Conservation (phyloP, 768 basidiomycete species). For the Amanita molliuscula region DNA sequence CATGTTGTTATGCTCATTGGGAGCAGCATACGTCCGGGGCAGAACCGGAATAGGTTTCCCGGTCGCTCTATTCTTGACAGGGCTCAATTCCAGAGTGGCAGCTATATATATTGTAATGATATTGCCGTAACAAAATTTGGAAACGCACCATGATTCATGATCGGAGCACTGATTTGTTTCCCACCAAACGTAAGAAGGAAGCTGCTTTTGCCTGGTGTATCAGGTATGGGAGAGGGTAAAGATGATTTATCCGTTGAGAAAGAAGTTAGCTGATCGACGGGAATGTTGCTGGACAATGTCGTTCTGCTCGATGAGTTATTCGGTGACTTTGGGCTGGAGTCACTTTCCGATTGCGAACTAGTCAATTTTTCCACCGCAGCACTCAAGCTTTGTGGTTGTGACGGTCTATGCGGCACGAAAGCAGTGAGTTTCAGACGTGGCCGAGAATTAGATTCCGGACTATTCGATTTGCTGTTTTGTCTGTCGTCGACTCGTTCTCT, state of each 20-base stretch:
- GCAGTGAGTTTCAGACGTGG: conserved; percentile 44
- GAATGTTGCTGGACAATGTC: conserved; percentile 3
- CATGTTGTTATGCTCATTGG: conserved; percentile 13
- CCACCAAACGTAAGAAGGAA: conserved; percentile 37
- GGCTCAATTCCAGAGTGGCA: conserved; percentile 65
- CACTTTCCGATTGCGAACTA: conserved; percentile 30
- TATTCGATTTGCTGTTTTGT: conserved; percentile 14
- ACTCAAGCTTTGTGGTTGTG: conserved; percentile 58
- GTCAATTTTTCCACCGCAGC: conserved; percentile 62
- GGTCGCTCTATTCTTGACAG: conserved; percentile 53
- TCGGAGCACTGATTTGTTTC: conserved; percentile 59
- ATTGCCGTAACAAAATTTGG: conserved; percentile 1
- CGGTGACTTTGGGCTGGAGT: conserved; percentile 16
- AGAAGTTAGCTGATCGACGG: conserved; percentile 14
- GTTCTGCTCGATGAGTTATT: conserved; percentile 14
- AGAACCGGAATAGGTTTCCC: conserved; percentile 57
- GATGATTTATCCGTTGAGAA: conserved; percentile 16
- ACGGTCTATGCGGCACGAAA: conserved; percentile 42
- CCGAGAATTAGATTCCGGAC: conserved; percentile 31
- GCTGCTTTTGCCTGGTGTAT: conserved; percentile 11
- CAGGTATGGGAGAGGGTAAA: conserved; percentile 18
- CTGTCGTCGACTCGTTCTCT: conserved; percentile 7
- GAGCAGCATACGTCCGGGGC: conserved; percentile 18
- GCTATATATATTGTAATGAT: conserved; percentile 23
- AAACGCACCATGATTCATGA: conserved; percentile 56